Percentiles rank a stretch among this genome's conserved stretches.
phyloP scores from a whole-genome alignment of 139 green algal species.

The Dunaliella primolecta region DNA sequence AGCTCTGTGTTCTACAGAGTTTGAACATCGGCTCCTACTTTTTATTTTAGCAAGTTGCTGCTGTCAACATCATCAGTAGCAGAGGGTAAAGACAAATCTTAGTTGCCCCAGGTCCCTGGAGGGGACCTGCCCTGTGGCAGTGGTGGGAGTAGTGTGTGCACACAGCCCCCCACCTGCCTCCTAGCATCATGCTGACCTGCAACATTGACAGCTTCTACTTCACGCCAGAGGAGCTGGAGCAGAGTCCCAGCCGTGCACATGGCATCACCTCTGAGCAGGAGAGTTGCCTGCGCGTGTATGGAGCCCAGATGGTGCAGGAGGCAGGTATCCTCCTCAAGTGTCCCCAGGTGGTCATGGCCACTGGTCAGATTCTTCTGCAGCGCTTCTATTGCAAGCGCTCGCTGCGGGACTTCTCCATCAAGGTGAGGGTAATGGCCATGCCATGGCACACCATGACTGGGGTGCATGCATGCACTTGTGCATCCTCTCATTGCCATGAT shows the following conservation, averaged over 20 bases:
- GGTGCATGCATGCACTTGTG: not conserved
- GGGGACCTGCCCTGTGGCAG: not conserved
- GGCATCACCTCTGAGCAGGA: constrained; percentile 78
- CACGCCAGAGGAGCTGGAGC: constrained; percentile 59
- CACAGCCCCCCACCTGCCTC: no score
- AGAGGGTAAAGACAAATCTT: no score
- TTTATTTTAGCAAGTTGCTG: no score
- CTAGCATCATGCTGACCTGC: not conserved
- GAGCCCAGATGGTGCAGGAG: constrained; percentile 76
- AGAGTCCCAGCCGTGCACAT: constrained; percentile 63
- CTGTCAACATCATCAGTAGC: no score
- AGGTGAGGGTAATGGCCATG: no score
- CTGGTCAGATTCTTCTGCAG: constrained; percentile 89
- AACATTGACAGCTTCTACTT: constrained; percentile 3
- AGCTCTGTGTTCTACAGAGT: no score
- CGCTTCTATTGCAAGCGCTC: constrained; percentile 94
- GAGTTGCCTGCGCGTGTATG: constrained; percentile 66
- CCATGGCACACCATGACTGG: not conserved
- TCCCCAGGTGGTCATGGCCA: constrained; percentile 80
- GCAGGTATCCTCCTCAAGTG: constrained; percentile 65
- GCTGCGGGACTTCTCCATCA: constrained; percentile 75
- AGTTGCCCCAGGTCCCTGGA: not conserved
- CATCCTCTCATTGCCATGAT: not conserved
- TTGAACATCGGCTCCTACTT: no score
- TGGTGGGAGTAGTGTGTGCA: no score